Base-by-base conservation (phyloP, 2,329 filamentous ascomycete genomes). In the Fusarium decemcellulare region DNA sequence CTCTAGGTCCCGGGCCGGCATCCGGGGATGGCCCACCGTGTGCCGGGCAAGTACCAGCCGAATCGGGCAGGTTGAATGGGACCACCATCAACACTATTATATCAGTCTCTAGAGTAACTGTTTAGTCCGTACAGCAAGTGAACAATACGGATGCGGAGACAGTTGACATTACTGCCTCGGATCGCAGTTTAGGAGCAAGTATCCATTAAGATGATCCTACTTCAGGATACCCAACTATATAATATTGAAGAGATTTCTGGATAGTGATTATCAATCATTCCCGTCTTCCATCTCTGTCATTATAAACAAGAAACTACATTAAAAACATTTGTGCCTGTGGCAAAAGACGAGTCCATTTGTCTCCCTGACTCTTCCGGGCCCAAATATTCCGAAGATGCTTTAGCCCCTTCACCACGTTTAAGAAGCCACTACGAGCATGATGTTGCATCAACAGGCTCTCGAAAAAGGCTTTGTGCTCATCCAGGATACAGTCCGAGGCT, bases 381-480 rank as follows among this genome's bases (percentile, higher is more conserved):
- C 60, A 63, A 6, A 63, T 63, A 7, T 43, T 23, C 7, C 54
- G 8, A 9, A 63, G 43, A 14, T 47, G 40, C 14, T 54, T 39
- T 14, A 59, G 18, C 3, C 54, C 60, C 18, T 37, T 53, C 29
- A 52, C 4, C 11, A 63, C 14, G 18, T 63, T 63, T 8, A 29
- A 14, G 34, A 63, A 63, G 0, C 60, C 54, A 9, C 15, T 63
- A 15, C 48, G 30, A 12, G n/a, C 29, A 16, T 59, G 58, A 16
- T 54, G 43, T 10, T 15, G 32, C 15, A 48, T 15, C 10, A 63
- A 16, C 3, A 48, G 40, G 5, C 18, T 27, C 34, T 52, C 29
- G 18, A 63, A 63, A 15, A 63, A 63, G 8, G 34, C 29, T 42
- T 59, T 59, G 43, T 63, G 60, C 36, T 63, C 54, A 5, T 52